Conservation (phyloP, 2,329 filamentous ascomycete genomes). For the Trichophyton mentagrophytes region DNA sequence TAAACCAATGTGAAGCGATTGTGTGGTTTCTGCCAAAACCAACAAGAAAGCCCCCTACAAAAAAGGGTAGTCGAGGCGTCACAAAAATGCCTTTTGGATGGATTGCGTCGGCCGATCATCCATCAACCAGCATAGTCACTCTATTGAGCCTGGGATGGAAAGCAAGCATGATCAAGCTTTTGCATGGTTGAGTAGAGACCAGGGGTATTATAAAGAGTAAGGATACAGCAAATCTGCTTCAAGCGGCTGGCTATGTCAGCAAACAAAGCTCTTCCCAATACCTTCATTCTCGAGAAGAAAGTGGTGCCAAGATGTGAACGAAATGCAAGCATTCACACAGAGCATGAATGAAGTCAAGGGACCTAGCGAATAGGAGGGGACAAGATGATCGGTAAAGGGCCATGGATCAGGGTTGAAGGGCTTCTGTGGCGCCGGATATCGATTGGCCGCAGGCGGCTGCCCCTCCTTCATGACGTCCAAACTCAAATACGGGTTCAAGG, state of each 20-base stretch:
- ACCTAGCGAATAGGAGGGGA: neutral
- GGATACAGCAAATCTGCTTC: neutral
- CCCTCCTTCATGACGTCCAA: neutral
- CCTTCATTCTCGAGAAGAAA: neutral
- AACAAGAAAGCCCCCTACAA: neutral
- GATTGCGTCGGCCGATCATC: neutral
- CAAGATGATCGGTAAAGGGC: neutral
- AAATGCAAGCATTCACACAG: neutral
- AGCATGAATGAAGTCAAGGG: neutral
- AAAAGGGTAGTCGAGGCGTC: neutral
- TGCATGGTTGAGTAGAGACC: neutral
- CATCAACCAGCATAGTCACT: neutral
- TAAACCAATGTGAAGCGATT: neutral
- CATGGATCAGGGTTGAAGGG: neutral
- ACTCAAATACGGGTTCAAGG: slow-evolving; percentile 1
- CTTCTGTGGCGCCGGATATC: neutral
- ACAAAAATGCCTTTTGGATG: neutral
- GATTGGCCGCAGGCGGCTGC: slow-evolving; percentile 2
- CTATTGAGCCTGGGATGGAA: neutral
- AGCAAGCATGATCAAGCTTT: slow-evolving; percentile 4
- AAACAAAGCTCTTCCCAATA: no score
- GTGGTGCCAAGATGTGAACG: neutral
- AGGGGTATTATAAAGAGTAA: neutral
- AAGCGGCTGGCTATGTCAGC: neutral
- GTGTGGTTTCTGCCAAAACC: neutral